Base-by-base conservation (phyloP, 2,329 filamentous ascomycete species). In the Cercospora brassicicola region DNA sequence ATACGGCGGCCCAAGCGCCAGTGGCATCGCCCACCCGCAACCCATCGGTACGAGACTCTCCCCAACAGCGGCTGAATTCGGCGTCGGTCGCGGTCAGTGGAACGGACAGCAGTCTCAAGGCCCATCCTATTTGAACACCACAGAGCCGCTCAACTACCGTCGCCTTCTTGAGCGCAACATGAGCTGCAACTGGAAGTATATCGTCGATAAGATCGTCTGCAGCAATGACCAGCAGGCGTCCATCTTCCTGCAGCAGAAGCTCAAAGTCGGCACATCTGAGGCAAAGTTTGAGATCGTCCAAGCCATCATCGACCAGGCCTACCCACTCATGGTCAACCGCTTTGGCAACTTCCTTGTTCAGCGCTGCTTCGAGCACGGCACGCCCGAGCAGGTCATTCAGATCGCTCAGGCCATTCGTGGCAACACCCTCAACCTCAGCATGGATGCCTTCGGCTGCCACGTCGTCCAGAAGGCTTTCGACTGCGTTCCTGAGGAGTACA, bases 211-310 rank as follows among this genome's bases (percentile, higher is more conserved):
- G 85, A 99, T 99, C 78, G 94, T 99, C 73, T 96, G 93, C 87
- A 97, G 94, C 83, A 98, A 99, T 79, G 95, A 99, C 78, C 95
- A 99, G 81, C 95, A 99, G 81, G 95, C 96, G 9, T 99, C 95
- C 2, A 98, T 99, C 76, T 99, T 99, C 81, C 85, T 99, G 55
- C 95, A 99, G 80, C 95, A 99, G 82, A 99, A 99, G 83, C 91
- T 99, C 74, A 99, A 99, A 83, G 91, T 97, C 70, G 94, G 94
- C 68, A 97, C 94, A 3, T 86, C 90, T 0, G 94, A 98, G 76
- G 95, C 98, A 79, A 99, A 98, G 81, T 96, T 92, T 76, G 94
- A 97, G 73, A 98, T 99, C 72, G 93, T 99, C 56, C 93, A 98
- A 76, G 91, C 93, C 39, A 99, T 99, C 80, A 93, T 97, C 70